Evolutionary conservation across 495 filamentous ascomycete species (phyloP).

Genomic region (Chaetomium fimeti): DNA sequence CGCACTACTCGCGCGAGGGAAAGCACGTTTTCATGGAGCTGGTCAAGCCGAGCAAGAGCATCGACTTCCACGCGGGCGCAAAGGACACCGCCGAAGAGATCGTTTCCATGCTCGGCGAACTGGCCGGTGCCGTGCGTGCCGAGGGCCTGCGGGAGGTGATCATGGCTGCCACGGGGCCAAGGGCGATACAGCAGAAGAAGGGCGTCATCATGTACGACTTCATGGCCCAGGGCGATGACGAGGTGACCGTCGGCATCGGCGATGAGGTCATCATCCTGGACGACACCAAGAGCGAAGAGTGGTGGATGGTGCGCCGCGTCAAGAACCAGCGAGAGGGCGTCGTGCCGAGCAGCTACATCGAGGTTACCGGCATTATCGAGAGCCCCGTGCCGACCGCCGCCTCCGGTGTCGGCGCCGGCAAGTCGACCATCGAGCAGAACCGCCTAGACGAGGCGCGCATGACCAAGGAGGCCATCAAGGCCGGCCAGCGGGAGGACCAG

Average conservation of each 20-base stretch:
- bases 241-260: slow-evolving; percentile 84
- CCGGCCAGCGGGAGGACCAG: slow-evolving; percentile 54
- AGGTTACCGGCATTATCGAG: slow-evolving; percentile 66
- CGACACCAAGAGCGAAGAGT: slow-evolving; percentile 89
- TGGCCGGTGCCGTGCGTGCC: slow-evolving; percentile 78
- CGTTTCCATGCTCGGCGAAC: slow-evolving; percentile 78
- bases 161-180: slow-evolving; percentile 63
- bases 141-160: slow-evolving; percentile 86
- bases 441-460: slow-evolving; percentile 76
- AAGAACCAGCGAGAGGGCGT: slow-evolving; percentile 95
- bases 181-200: slow-evolving; percentile 58
- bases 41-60: slow-evolving; percentile 82
- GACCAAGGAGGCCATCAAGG: slow-evolving; percentile 69
- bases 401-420: slow-evolving; percentile 61
- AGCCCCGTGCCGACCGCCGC: slow-evolving; percentile 42
- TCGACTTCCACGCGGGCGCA: slow-evolving; percentile 95
- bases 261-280: slow-evolving; percentile 93
- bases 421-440: slow-evolving; percentile 78
- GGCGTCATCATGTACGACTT: slow-evolving; percentile 93
- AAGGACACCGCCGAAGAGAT: slow-evolving; percentile 97
- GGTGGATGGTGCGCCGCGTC: slow-evolving; percentile 91
- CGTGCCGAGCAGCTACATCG: slow-evolving; percentile 95
- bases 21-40: slow-evolving; percentile 98
- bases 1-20: slow-evolving; percentile 92
- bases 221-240: slow-evolving; percentile 91